Base-by-base conservation (phyloP, 164 flowering plant genomes). In the Santalum album region DNA sequence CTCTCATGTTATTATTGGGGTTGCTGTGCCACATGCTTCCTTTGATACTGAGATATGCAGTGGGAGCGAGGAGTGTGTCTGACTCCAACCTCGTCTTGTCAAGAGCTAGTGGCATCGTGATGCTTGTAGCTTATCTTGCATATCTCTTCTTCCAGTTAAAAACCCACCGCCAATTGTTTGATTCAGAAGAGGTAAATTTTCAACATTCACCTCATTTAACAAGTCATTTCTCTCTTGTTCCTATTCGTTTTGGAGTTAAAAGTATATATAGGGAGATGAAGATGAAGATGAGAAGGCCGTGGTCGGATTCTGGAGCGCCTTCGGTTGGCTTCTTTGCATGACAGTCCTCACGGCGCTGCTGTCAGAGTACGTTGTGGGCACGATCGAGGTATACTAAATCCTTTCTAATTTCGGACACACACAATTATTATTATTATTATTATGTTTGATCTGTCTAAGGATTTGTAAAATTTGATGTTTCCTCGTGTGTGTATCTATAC, bases 321-420 rank as follows among this genome's bases (percentile, higher is more conserved):
- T 76, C 45, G 25, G 29, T 7, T 76, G 80, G 80, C 25, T 73
- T 60, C 61, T 70, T 50, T 75, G 75, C 3, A 73, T 76, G 77
- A 76, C 80, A 22, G 18, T 47, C 16, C 34, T 76, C 55, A 68
- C 73, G 1, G 74, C 80, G 18, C 14, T 76, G 49, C 42, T 76
- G 36, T 76, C 80, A 2, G 73, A 72, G 61, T 76, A 70, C 54
- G 80, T 76, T 49, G 80, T 76, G 35, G 75, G 65, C 49, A 76
- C 80, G 2, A 75, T 75, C 42, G 80, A 75, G 77, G 80, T 75
- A 68, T n/a, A 5, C 6, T 5, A 43, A n/a, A n/a, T n/a, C n/a
- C n/a, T n/a, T n/a, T n/a, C n/a, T n/a, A n/a, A n/a, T n/a, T n/a
- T n/a, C n/a, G n/a, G n/a, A n/a, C n/a, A n/a, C n/a, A n/a, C n/a